Evolutionary conservation across 139 green algal genomes (phyloP), one percentile per base, ranked within the genome.

Genomic region (Chlorella sp.): DNA sequence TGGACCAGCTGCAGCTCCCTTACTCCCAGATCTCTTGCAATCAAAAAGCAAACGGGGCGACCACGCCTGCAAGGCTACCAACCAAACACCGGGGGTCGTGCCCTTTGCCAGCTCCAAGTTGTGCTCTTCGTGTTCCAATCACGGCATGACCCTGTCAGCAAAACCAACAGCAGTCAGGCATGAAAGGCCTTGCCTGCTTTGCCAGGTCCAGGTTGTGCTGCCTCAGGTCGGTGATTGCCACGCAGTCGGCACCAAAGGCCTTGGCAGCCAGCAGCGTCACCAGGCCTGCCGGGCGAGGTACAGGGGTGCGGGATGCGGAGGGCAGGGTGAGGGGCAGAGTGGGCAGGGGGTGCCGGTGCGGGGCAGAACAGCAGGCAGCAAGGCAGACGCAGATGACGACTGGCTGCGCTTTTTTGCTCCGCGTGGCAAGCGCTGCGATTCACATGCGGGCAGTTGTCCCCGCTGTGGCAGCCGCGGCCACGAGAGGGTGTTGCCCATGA

Each of bases 151-250:
- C 60, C 60, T 68, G 14, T 68, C 60, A 26, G 14, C 18, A 14
- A 26, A 26, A 26, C 60, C 18, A 26, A 68, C 15, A 68, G 18
- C 18, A 68, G 60, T 26, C 60, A 68, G 60, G 60, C 18, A 18
- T 68, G 18, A 68, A 26, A 22, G 39, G 2, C 24, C 78, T 64
- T 26, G 40, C 78, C 78, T 84, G 83, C 37, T 28, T 42, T 3
- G 85, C 85, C 40, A 89, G 15, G 16, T 69, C 69, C 69, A 89
- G 69, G 85, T 89, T 89, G 39, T 18, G 11, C 42, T 37, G 26
- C 24, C 92, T 90, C 28, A 96, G 73, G 83, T 96, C 94, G 0
- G 87, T 90, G 36, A 96, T 87, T 16, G 90, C 91, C 0, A 96
- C 81, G 3, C 60, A 64, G 71, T 91, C 86, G 0, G 94, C 94